Evolutionary conservation across 192 early-diverging fungal species (phyloP), one percentile per base, ranked within the genome.

Genomic region (Backusella morwellensis): DNA sequence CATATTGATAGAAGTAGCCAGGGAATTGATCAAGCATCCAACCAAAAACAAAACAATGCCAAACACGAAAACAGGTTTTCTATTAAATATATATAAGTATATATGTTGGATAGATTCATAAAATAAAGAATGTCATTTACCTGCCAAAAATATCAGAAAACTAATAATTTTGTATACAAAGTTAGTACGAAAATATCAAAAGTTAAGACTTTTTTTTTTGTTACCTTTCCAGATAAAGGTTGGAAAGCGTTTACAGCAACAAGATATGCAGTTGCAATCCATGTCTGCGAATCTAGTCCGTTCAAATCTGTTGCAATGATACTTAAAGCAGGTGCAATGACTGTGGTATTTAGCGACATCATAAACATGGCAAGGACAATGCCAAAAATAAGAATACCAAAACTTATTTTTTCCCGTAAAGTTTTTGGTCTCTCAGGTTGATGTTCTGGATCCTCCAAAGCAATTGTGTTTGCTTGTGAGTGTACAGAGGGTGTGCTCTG

Each of bases 1-100:
- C 84, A 91, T 87, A 47, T 74, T 81, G 83, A 94, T 95, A 17
- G 81, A 90, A 3, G 76, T 83, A 7, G 92, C 85, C 54, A 83
- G 54, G 1, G 90, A 84, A 76, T 86, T 89, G 12, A 88, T 86
- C 14, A 87, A 40, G 21, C 87, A 84, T 75, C 90, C 90, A 21
- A 92, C 72, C 3, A 82, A 71, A 35, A 83, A 83, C 0, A 80
- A 32, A 7, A 83, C 6, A 32, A 77, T 52, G n/a, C 72, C 78
- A 73, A 80, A 77, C n/a, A 75, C 21, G 12, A 83, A 59, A 19
- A 80, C 74, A 26, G 42, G 3, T 72, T 80, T 80, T 44, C 82
- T 79, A 47, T 63, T n/a, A 68, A 15, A 35, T 17, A 59, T 26
- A 26, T 59, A 59, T 59, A 50, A 26, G 26, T 14, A 63, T 23